Base-by-base conservation (phyloP, 2,329 filamentous ascomycete genomes). In the Colletotrichum acutatum region DNA sequence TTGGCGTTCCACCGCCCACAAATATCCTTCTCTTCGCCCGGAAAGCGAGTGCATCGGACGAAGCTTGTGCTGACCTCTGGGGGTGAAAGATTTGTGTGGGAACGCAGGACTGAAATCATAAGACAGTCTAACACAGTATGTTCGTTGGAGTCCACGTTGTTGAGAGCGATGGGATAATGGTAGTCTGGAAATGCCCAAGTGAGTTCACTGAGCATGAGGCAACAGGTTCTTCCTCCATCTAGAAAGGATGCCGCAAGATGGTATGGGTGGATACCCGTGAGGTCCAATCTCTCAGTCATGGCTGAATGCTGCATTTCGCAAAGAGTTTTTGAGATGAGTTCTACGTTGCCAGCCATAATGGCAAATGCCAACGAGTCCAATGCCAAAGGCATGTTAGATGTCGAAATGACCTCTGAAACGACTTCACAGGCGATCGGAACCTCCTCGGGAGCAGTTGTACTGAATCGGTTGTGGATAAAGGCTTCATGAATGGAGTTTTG, bases 1-100 rank as follows among this genome's bases (percentile, higher is more conserved):
- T 85, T 82, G 1, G 82, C 81, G 69, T 84, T 80, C 83, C 83
- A 85, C 46, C 83, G 78, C n/a, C 84, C 83, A 69, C 83, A 85
- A 11, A 84, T 80, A 57, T 84, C 83, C 4, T 83, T 77, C 63
- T 85, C 82, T 74, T 84, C 81, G n/a, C 82, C 83, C 19, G 62
- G 76, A 66, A 83, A 84, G 22, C 78, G 75, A 16, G 66, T 68
- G 2, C 74, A 72, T 9, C 75, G 75, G 7, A 30, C 75, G 14
- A 83, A 78, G 0, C 71, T 66, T 5, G 77, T 73, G 69, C 82
- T 80, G 5, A 84, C 75, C 4, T 76, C 67, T 7, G 34, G 63
- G 3, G 80, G 81, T 6, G 60, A 42, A 5, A 76, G 70, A 1
- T 71, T 78, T 12, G 82, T 81, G 73, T 85, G 83, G 0, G 75